These are phyloP conservation scores for Acacia pycnantha DNA, from an alignment of 331 rosid species.

Conservation along the genomic window DNA sequence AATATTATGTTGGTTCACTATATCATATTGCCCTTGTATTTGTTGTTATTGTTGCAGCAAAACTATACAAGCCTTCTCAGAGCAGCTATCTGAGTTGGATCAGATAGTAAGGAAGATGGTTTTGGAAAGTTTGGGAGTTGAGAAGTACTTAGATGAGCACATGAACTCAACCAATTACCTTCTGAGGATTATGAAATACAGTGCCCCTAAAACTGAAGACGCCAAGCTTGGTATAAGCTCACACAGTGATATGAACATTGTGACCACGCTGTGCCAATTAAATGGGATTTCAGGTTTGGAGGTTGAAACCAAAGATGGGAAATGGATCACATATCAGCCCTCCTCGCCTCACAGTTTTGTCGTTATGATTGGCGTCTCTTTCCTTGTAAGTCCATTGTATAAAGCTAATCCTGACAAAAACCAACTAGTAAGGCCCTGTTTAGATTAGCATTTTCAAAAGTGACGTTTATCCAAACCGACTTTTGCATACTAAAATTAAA, in stretches of 20 bases:
- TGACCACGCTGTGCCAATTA: constrained; percentile 57
- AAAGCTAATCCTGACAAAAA: neutral
- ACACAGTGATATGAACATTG: constrained; percentile 67
- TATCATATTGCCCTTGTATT: too few species aligned
- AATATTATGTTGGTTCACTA: too few species aligned
- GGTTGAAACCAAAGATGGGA: constrained; percentile 53
- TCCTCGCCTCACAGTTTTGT: constrained; percentile 48
- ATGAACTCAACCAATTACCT: constrained; percentile 68
- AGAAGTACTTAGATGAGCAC: constrained; percentile 68
- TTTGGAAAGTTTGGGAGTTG: constrained; percentile 60
- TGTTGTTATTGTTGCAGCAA: constrained; percentile 33
- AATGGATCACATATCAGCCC: constrained; percentile 62
- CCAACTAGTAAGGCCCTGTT: neutral
- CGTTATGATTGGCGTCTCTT: constrained; percentile 69
- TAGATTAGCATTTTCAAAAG: too few species aligned
- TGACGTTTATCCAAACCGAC: too few species aligned
- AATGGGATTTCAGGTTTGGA: constrained; percentile 68
- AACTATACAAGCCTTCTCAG: constrained; percentile 46
- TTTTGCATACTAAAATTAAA: too few species aligned
- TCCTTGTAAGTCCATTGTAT: constrained; percentile 35
- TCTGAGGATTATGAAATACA: constrained; percentile 69
- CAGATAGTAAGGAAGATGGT: constrained; percentile 58
- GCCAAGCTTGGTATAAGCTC: constrained; percentile 48
- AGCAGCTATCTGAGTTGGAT: constrained; percentile 55
- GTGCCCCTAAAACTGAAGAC: constrained; percentile 53